These are phyloP conservation scores for Obba rivulosa DNA, from an alignment of 768 basidiomycete species.

Conservation along the genomic window DNA sequence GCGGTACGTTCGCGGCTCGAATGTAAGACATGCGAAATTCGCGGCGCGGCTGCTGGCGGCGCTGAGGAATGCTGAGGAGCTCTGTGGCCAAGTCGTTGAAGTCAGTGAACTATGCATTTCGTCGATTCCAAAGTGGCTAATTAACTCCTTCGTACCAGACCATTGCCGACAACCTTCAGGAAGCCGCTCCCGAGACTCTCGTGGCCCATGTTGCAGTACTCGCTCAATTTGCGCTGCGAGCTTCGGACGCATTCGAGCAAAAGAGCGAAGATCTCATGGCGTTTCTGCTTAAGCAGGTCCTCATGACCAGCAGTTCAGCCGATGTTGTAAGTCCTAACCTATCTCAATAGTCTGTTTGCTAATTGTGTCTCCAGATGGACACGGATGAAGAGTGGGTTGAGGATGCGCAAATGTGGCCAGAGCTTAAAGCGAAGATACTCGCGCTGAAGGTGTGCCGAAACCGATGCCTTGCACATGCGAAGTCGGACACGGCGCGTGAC, in stretches of 20 bases:
- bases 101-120: slow-evolving; percentile 35
- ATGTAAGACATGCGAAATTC: slow-evolving; percentile 75
- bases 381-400: slow-evolving; percentile 72
- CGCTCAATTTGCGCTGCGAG: slow-evolving; percentile 64
- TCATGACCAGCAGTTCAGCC: slow-evolving; percentile 51
- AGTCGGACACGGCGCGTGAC: slow-evolving; percentile 52
- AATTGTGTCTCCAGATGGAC: slow-evolving; percentile 37
- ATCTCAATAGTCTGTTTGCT: background rate
- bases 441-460: slow-evolving; percentile 79
- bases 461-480: slow-evolving; percentile 67
- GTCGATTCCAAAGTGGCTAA: background rate
- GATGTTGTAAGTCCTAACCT: background rate
- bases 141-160: slow-evolving; percentile 43
- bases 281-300: slow-evolving; percentile 64
- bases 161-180: slow-evolving; percentile 48
- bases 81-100: slow-evolving; percentile 55
- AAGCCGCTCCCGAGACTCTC: slow-evolving; percentile 43
- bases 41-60: slow-evolving; percentile 70
- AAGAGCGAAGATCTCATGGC: slow-evolving; percentile 70
- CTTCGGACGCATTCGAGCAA: slow-evolving; percentile 70
- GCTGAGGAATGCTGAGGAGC: slow-evolving; percentile 44
- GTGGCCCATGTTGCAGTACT: slow-evolving; percentile 69
- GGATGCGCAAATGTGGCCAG: slow-evolving; percentile 52
- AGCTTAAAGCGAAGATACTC: slow-evolving; percentile 65
- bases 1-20: slow-evolving; percentile 53